Percentiles rank a stretch among this genome's conserved stretches.
Conservation (phyloP, 441 rosid species). For the Mallotus repandus region DNA sequence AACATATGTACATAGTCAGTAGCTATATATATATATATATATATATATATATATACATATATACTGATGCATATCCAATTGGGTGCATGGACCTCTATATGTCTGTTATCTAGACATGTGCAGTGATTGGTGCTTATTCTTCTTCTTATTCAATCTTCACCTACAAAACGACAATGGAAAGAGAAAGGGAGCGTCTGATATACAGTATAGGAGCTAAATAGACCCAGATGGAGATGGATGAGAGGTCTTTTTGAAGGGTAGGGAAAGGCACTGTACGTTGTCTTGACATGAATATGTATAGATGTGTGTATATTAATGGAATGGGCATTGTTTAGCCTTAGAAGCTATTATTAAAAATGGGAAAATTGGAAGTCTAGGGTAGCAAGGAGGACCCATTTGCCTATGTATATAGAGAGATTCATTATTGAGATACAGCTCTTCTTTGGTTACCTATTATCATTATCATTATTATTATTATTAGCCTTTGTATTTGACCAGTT, state of each 20-base stretch:
- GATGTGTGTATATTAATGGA: no score
- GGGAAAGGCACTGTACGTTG: not conserved
- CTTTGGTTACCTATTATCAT: no score
- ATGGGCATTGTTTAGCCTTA: not conserved
- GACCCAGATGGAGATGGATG: not conserved
- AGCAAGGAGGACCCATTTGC: not conserved
- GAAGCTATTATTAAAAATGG: not conserved
- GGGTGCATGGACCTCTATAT: not conserved
- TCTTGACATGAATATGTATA: not conserved
- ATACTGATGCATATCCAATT: not conserved
- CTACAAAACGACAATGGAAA: slow-evolving; percentile 1
- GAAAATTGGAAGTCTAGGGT: not conserved
- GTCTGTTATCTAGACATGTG: not conserved
- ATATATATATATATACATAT: not conserved
- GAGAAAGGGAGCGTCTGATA: slow-evolving; percentile 5
- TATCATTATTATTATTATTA: not conserved
- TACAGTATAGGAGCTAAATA: not conserved
- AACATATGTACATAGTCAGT: no score
- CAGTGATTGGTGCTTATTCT: not conserved
- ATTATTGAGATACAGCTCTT: not conserved
- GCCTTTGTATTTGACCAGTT: not conserved
- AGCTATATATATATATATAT: not conserved
- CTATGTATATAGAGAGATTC: not conserved
- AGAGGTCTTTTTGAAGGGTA: not conserved
- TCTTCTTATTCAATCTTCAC: not conserved